phyloP scores from a whole-genome alignment of 768 basidiomycete genomes.

The Pulveroboletus sp. region DNA sequence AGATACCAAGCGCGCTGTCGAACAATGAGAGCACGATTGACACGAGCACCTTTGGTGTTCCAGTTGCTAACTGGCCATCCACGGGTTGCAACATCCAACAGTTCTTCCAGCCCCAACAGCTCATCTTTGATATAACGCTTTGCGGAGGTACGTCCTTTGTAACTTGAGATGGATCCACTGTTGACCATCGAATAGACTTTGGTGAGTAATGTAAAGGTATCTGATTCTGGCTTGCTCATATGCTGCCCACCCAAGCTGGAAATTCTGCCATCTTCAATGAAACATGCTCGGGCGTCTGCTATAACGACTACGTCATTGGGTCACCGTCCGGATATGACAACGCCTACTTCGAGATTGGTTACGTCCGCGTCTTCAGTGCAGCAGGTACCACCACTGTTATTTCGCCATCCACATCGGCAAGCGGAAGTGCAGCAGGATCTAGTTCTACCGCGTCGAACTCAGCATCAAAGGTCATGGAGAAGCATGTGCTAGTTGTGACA shows the following conservation, averaged over 20 bases:
- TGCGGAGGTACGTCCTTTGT: slow-evolving; percentile 48
- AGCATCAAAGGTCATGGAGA: background rate
- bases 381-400: slow-evolving; percentile 28
- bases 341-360: slow-evolving; percentile 71
- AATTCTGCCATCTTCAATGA: slow-evolving; percentile 46
- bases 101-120: slow-evolving; percentile 59
- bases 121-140: slow-evolving; percentile 73
- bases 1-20: slow-evolving; percentile 46
- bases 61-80: slow-evolving; percentile 64
- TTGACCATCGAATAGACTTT: slow-evolving; percentile 26
- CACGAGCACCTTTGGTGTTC: slow-evolving; percentile 58
- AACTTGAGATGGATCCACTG: slow-evolving; percentile 17
- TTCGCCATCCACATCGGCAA: slow-evolving; percentile 19
- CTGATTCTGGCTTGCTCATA: slow-evolving; percentile 5
- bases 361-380: slow-evolving; percentile 47
- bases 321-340: slow-evolving; percentile 55
- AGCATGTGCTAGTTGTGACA: slow-evolving; percentile 3
- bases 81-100: slow-evolving; percentile 48
- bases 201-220: slow-evolving; percentile 20
- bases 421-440: slow-evolving; percentile 13
- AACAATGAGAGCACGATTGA: slow-evolving; percentile 49
- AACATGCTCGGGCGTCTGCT: slow-evolving; percentile 66
- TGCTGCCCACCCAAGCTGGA: slow-evolving; percentile 43
- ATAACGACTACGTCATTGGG: slow-evolving; percentile 66
- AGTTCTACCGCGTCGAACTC: slow-evolving; percentile 12